Percentiles rank a stretch among this genome's conserved stretches.
These are phyloP conservation scores for Penstemon davidsonii DNA, from an alignment of 257 asterid genomes.

Conservation along the genomic window DNA sequence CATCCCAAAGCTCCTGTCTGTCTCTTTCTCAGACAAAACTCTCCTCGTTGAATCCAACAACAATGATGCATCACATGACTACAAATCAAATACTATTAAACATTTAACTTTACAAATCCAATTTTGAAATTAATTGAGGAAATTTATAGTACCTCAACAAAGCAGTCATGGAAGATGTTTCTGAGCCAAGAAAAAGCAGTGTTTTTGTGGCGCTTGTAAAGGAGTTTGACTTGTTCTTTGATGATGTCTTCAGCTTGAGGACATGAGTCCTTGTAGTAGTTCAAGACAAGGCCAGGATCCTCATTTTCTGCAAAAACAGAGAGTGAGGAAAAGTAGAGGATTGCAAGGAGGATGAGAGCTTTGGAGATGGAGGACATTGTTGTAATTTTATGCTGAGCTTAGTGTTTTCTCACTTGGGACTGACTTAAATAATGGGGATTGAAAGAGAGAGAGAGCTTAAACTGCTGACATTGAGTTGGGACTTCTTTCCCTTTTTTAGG, in stretches of 20 bases:
- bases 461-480: background rate
- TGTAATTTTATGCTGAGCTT: background rate
- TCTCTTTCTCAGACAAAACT: constrained; percentile 81
- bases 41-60: constrained; percentile 92
- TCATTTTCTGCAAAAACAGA: constrained; percentile 46
- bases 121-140: too few species aligned
- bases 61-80: constrained; percentile 98
- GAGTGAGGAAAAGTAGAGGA: constrained; percentile 36
- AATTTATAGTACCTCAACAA: constrained; percentile 57
- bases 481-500: background rate
- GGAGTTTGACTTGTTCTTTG: constrained; percentile 83
- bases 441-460: background rate
- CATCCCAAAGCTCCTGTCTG: constrained; percentile 96
- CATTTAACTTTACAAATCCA: background rate
- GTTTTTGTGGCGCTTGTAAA: constrained; percentile 98
- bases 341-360: constrained; percentile 44
- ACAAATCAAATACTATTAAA: background rate
- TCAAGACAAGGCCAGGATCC: constrained; percentile 55
- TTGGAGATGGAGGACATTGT: constrained; percentile 44
- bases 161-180: constrained; percentile 97
- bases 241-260: constrained; percentile 97
- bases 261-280: constrained; percentile 82
- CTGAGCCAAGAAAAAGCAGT: constrained; percentile 98
- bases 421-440: constrained; percentile 22
- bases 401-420: background rate